phyloP scores from a whole-genome alignment of 2,329 filamentous ascomycete species.

The Tolypocladium endophyticum region DNA sequence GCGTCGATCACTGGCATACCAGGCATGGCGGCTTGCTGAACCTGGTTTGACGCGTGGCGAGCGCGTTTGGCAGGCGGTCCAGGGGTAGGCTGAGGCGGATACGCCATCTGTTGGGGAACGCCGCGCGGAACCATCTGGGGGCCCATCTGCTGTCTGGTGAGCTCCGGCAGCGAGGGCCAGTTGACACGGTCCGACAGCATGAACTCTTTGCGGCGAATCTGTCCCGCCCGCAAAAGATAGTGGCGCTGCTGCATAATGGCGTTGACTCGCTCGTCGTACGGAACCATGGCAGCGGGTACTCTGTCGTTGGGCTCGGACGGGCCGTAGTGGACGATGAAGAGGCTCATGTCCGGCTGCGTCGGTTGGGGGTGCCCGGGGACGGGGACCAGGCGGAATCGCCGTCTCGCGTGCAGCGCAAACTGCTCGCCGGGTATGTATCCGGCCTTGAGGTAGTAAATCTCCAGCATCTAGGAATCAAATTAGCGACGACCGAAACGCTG shows the following conservation, averaged over 20 bases:
- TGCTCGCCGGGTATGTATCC: constrained; percentile 72
- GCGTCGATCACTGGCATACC: constrained; percentile 28
- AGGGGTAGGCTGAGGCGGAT: constrained; percentile 40
- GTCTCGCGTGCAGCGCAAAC: constrained; percentile 65
- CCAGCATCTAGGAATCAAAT: constrained; percentile 53
- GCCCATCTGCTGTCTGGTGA: constrained; percentile 39
- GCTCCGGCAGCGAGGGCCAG: constrained; percentile 71
- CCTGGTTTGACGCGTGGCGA: constrained; percentile 32
- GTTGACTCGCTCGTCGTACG: constrained; percentile 50
- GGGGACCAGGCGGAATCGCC: constrained; percentile 76
- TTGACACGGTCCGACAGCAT: constrained; percentile 83
- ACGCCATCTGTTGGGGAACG: constrained; percentile 52
- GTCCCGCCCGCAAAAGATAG: constrained; percentile 63
- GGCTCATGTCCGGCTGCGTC: constrained; percentile 63
- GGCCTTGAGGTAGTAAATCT: constrained; percentile 73
- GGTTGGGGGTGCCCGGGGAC: constrained; percentile 58
- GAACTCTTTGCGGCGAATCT: constrained; percentile 83
- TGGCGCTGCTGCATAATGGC: constrained; percentile 48
- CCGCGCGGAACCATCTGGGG: constrained; percentile 33
- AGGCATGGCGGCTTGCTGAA: constrained; percentile 25
- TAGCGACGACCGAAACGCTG: constrained; percentile 3
- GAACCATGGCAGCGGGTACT: constrained; percentile 58
- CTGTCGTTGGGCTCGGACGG: constrained; percentile 64
- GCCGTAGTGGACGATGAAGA: constrained; percentile 90
- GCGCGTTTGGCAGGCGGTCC: constrained; percentile 46